Base-by-base conservation (phyloP, 2,329 filamentous ascomycete species). In the Monascus ruber region DNA sequence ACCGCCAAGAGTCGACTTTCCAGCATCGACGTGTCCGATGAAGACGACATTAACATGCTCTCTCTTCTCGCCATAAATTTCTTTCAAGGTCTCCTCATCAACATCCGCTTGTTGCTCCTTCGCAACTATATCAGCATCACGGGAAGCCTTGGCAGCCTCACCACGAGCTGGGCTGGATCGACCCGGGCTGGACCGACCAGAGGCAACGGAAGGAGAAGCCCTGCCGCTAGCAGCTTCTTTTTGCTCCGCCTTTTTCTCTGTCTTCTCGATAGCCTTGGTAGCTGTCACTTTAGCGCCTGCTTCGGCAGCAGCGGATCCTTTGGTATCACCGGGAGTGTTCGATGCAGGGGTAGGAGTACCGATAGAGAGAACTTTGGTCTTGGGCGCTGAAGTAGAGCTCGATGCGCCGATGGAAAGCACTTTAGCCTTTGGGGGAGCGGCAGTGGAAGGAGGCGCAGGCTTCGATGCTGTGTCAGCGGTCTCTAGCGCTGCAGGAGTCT, bases 1-100 rank as follows among this genome's bases (percentile, higher is more conserved):
- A 37, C 91, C 91, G 59, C 91, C 91, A 5, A 98, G 74, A 3
- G 91, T 98, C 31, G 87, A 95, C 70, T 98, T 98, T 53, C 91
- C 91, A 38, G 91, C 91, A 70, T 98, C 91, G 54, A 98, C 93
- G 73, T 98, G 91, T 37, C 91, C 89, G 57, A 96, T 83, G 68
- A 96, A 95, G 49, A 96, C 94, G 52, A 98, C 83, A 66, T 98
- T 98, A 55, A 98, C 74, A 53, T 83, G 79, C 59, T 83, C 70
- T 46, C 65, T 66, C 46, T 56, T 87, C 65, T 96, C 95, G 60
- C 91, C 91, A 62, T 71, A 98, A 45, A 98, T 91, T 62, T 96
- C 89, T 63, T 87, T 85, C 44, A 98, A 70, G 0, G 86, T 89
- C 25, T 87, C 71, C 60, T 95, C 71, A 60, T 96, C 79, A 66